These are phyloP conservation scores for Casaregolazyma suthepensis DNA, from an alignment of 1,139 yeast species.

Conservation along the genomic window DNA sequence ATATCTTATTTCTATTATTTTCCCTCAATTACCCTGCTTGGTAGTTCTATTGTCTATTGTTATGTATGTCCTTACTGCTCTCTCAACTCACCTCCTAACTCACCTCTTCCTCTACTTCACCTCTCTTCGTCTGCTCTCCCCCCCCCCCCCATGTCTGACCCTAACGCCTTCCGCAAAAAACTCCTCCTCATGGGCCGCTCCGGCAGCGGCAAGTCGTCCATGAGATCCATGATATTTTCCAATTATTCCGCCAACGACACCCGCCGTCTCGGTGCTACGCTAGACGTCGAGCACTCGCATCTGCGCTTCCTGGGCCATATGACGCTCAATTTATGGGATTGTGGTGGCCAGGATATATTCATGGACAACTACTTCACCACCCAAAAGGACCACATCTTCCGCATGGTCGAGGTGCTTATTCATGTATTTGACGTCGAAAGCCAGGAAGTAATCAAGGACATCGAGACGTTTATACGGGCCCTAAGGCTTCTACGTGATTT, in stretches of 20 bases:
- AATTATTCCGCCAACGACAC: constrained; percentile 97
- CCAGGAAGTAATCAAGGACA: constrained; percentile 85
- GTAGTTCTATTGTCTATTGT: too few relatives aligned
- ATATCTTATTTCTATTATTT: too few relatives aligned
- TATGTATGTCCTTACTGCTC: too few relatives aligned
- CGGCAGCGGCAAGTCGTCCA: constrained; percentile 95
- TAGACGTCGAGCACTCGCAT: constrained; percentile 96
- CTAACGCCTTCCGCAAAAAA: constrained; percentile 37
- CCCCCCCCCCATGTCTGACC: background rate
- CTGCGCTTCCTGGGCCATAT: constrained; percentile 86
- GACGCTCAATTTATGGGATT: constrained; percentile 95
- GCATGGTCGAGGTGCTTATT: constrained; percentile 94
- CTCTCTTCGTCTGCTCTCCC: background rate
- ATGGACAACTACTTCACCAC: constrained; percentile 90
- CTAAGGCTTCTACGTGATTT: constrained; percentile 74
- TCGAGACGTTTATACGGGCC: constrained; percentile 83
- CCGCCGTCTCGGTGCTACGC: constrained; percentile 90
- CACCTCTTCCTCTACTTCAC: too few relatives aligned
- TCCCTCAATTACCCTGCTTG: background rate
- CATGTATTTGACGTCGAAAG: constrained; percentile 96
- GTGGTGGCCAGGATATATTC: constrained; percentile 92
- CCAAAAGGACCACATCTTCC: constrained; percentile 85
- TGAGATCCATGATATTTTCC: constrained; percentile 90
- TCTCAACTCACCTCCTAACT: too few relatives aligned
- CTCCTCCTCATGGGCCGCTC: constrained; percentile 74